phyloP scores from a whole-genome alignment of 228 moss, liverwort and hornwort species.

The Sphagnum fallax region DNA sequence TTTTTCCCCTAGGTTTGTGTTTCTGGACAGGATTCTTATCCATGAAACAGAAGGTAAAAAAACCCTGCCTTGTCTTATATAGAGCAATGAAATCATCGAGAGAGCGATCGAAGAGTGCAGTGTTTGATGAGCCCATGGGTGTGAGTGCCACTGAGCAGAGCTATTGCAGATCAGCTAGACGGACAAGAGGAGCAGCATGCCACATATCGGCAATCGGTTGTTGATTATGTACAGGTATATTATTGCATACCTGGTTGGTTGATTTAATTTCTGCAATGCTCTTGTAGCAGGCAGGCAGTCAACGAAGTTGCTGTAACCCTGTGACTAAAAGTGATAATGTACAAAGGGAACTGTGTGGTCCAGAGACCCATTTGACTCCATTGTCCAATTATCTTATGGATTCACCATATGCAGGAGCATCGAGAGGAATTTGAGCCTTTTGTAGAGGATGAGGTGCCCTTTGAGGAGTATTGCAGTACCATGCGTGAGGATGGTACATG shows the following conservation, averaged over 20 bases:
- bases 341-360: no score
- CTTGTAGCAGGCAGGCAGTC: not conserved
- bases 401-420: conserved; percentile 41
- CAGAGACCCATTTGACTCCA: no score
- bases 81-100: no score
- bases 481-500: conserved; percentile 87
- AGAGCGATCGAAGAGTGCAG: no score
- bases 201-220: conserved; percentile 71
- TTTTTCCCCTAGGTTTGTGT: no score
- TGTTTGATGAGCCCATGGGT: no score
- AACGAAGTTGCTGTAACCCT: not conserved
- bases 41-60: no score
- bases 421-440: conserved; percentile 94
- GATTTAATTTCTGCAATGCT: not conserved
- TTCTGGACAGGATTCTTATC: no score
- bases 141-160: conserved; percentile 23
- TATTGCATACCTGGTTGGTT: not conserved
- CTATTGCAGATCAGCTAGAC: conserved; percentile 86
- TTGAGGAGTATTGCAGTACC: conserved; percentile 79
- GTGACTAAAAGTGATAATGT: not conserved
- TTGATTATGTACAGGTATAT: conserved; percentile 74
- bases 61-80: no score
- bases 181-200: conserved; percentile 84
- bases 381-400: not conserved
- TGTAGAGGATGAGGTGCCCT: conserved; percentile 91